These are phyloP conservation scores for Torulaspora delbrueckii DNA, from an alignment of 805 yeast genomes.

Conservation along the genomic window DNA sequence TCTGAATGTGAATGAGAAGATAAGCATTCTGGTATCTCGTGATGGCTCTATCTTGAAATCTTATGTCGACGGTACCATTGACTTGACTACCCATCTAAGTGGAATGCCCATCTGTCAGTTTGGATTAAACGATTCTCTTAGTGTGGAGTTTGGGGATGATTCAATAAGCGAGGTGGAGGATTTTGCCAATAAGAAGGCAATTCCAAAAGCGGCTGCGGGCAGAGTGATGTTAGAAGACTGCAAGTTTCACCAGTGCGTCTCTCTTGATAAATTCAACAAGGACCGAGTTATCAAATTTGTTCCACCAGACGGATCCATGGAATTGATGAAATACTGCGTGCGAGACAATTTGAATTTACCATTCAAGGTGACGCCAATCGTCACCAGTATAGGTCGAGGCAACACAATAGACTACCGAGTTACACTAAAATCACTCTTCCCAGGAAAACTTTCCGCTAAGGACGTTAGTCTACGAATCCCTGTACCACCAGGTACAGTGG, in stretches of 20 bases:
- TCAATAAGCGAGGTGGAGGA: constrained; percentile 20
- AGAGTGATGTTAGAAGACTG: constrained; percentile 65
- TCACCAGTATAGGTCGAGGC: constrained; percentile 42
- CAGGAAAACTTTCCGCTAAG: constrained; percentile 54
- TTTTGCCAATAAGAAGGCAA: constrained; percentile 26
- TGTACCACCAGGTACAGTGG: constrained; percentile 57
- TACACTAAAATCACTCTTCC: constrained; percentile 57
- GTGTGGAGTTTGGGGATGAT: constrained; percentile 17
- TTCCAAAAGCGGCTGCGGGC: constrained; percentile 42
- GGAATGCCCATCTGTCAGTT: constrained; percentile 84
- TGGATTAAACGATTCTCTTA: constrained; percentile 59
- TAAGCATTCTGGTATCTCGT: constrained; percentile 63
- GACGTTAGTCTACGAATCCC: constrained; percentile 64
- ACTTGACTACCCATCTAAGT: constrained; percentile 63
- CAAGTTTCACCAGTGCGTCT: constrained; percentile 84
- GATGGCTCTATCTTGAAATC: constrained; percentile 61
- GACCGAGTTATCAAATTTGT: constrained; percentile 63
- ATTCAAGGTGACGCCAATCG: constrained; percentile 56
- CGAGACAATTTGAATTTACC: constrained; percentile 62
- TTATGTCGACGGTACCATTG: constrained; percentile 70
- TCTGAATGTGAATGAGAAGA: constrained; percentile 68
- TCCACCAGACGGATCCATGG: constrained; percentile 87
- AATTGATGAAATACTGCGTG: constrained; percentile 69
- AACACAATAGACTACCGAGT: constrained; percentile 51
- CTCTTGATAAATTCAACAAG: constrained; percentile 59